These are phyloP conservation scores for Talaromyces sp. DNA, from an alignment of 2,329 filamentous ascomycete genomes.

Conservation along the genomic window DNA sequence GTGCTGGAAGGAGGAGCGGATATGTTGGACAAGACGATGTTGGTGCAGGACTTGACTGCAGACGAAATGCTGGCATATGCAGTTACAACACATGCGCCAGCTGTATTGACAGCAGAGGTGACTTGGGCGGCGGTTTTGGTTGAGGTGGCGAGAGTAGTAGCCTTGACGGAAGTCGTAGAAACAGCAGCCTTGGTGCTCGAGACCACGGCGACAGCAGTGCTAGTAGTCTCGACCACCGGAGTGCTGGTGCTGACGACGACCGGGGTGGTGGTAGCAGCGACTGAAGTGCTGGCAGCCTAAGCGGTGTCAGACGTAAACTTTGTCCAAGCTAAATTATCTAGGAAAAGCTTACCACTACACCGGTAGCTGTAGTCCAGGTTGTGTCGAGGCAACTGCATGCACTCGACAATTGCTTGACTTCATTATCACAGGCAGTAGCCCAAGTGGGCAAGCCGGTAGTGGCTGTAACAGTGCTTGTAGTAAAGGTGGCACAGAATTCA, in stretches of 20 bases:
- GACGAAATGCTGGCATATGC: conserved; percentile 6
- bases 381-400: background rate
- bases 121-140: background rate
- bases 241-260: background rate
- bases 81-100: background rate
- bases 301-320: background rate
- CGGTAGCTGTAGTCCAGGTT: background rate
- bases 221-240: background rate
- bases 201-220: background rate
- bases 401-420: background rate
- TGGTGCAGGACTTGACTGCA: conserved; percentile 28
- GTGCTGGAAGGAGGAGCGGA: conserved; percentile 33
- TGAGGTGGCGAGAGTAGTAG: background rate
- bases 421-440: background rate
- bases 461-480: background rate
- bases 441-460: background rate
- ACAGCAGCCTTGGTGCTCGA: background rate
- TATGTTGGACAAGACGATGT: conserved; percentile 34
- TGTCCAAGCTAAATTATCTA: background rate
- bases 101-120: conserved; percentile 22
- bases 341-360: background rate
- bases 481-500: background rate
- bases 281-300: background rate
- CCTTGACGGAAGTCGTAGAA: background rate
- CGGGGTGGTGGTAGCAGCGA: background rate